A percentile compares a stretch with the other conserved stretches of the same genome.
Conservation (phyloP, 805 yeast species). For the Komagataella pseudopastoris region DNA sequence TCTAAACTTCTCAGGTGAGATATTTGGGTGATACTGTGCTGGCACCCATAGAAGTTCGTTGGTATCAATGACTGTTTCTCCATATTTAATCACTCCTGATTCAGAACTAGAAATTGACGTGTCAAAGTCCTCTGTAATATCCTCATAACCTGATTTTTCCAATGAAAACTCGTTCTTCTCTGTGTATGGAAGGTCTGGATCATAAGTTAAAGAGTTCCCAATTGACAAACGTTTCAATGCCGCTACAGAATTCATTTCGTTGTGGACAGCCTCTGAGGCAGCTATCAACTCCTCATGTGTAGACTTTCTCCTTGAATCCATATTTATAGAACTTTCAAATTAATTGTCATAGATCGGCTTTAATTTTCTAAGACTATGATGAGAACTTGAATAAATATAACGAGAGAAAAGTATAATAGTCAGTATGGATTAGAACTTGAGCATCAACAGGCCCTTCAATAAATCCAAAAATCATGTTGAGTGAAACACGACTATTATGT, state of each 20-base stretch:
- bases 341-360: neutral
- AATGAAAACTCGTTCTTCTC: slow-evolving; percentile 4
- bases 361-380: neutral
- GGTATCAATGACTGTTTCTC: slow-evolving; percentile 16
- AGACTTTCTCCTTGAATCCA: neutral
- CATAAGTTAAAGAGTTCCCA: slow-evolving; percentile 45
- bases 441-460: neutral
- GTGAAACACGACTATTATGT: neutral
- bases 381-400: neutral
- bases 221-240: slow-evolving; percentile 64
- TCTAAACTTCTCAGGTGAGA: slow-evolving; percentile 82
- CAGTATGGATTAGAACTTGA: neutral
- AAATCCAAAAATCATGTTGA: neutral
- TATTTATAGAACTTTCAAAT: neutral
- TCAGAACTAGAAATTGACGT: neutral
- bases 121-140: slow-evolving; percentile 6
- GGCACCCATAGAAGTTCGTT: slow-evolving; percentile 83
- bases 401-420: neutral
- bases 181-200: slow-evolving; percentile 52
- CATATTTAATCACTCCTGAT: slow-evolving; percentile 3
- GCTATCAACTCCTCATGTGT: slow-evolving; percentile 24
- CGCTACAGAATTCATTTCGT: slow-evolving; percentile 59
- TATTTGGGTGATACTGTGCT: slow-evolving; percentile 83
- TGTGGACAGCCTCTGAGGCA: slow-evolving; percentile 69
- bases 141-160: slow-evolving; percentile 7